Evolutionary conservation across 1,139 yeast species (phyloP).

Genomic region (Debaryomyces robertsiae): DNA sequence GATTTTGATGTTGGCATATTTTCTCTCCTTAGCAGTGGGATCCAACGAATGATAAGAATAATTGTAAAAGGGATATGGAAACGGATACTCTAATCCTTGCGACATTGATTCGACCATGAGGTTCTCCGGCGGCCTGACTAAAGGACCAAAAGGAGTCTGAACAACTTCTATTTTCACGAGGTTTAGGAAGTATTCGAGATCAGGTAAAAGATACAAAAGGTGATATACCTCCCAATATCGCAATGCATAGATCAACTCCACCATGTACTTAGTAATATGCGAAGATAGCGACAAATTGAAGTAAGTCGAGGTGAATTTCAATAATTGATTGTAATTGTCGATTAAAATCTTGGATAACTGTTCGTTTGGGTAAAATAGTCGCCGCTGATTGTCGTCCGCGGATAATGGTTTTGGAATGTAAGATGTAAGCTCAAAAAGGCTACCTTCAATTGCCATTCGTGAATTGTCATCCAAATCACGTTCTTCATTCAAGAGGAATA

Average conservation of each 20-base stretch:
- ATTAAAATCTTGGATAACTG: constrained; percentile 41
- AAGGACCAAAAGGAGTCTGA: constrained; percentile 42
- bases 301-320: constrained; percentile 36
- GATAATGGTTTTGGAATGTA: constrained; percentile 25
- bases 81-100: constrained; percentile 49
- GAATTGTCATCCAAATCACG: constrained; percentile 31
- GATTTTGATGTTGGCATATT: constrained; percentile 31
- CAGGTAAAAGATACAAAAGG: constrained; percentile 36
- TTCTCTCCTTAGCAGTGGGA: constrained; percentile 29
- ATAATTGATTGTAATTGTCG: constrained; percentile 39
- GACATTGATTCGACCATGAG: constrained; percentile 39
- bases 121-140: constrained; percentile 46
- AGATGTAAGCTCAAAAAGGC: constrained; percentile 31
- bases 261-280: constrained; percentile 41
- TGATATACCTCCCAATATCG: constrained; percentile 53
- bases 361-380: constrained; percentile 35
- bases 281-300: constrained; percentile 42
- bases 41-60: constrained; percentile 46
- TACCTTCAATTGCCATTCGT: constrained; percentile 32
- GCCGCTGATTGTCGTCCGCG: constrained; percentile 8
- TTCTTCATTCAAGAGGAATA: constrained; percentile 33
- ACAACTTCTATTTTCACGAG: constrained; percentile 40
- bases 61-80: constrained; percentile 51
- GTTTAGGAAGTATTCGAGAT: constrained; percentile 36
- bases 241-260: constrained; percentile 40